phyloP scores from a whole-genome alignment of 495 filamentous ascomycete genomes.

The Aspergillus kassunensis region DNA sequence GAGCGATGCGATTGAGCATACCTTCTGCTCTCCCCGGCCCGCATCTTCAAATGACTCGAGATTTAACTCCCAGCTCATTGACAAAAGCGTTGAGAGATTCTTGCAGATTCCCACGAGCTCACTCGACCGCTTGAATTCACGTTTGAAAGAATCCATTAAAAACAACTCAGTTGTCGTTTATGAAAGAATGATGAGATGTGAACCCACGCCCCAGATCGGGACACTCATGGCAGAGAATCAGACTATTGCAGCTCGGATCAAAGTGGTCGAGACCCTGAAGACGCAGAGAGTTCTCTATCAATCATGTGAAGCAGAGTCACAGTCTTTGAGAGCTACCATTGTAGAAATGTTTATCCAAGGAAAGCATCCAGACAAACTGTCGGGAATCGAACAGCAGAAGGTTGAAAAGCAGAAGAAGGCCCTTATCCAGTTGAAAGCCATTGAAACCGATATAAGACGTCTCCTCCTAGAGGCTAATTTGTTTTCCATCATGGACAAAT shows the following conservation, averaged over 20 bases:
- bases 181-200: constrained; percentile 39
- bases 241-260: constrained; percentile 27
- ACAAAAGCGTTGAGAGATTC: constrained; percentile 28
- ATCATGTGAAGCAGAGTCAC: constrained; percentile 24
- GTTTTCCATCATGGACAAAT: constrained; percentile 7
- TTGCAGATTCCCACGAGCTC: constrained; percentile 21
- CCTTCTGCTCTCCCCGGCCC: constrained; percentile 12
- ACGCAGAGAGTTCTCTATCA: constrained; percentile 24
- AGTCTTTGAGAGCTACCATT: constrained; percentile 31
- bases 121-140: constrained; percentile 21
- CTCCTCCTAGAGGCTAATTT: constrained; percentile 26
- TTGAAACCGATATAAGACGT: constrained; percentile 29
- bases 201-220: constrained; percentile 24
- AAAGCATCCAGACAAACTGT: constrained; percentile 29
- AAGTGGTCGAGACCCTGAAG: constrained; percentile 33
- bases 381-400: constrained; percentile 36
- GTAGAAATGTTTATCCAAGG: constrained; percentile 35
- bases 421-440: constrained; percentile 30
- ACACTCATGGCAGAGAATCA: constrained; percentile 36
- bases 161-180: constrained; percentile 40
- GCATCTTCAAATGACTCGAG: constrained; percentile 19
- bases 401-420: too few species aligned
- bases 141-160: constrained; percentile 26
- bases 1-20: not conserved
- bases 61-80: constrained; percentile 11